A percentile compares a stretch with the other conserved stretches of the same genome.
Evolutionary conservation across 2,329 filamentous ascomycete species (phyloP).

Genomic region (Chaetomium sp.): DNA sequence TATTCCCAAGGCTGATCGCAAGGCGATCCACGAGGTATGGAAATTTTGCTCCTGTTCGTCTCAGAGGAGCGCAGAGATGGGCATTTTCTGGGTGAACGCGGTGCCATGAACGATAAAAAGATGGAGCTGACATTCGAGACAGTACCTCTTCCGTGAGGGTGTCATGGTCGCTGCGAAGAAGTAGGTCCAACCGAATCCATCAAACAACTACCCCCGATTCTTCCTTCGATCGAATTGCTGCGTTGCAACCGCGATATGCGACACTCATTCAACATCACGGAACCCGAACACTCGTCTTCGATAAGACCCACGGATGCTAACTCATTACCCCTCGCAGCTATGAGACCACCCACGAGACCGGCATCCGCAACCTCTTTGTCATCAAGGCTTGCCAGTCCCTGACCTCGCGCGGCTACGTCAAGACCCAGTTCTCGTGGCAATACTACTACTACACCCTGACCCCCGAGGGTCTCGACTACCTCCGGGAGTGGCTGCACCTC

Average conservation of each 20-base stretch:
- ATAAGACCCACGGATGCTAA: constrained; percentile 31
- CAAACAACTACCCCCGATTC: background rate
- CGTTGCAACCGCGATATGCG: constrained; percentile 18
- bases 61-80: background rate
- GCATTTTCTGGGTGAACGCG: constrained; percentile 28
- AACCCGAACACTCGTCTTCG: constrained; percentile 3
- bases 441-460: constrained; percentile 99
- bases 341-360: constrained; percentile 76
- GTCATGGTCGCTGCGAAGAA: constrained; percentile 99
- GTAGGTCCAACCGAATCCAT: constrained; percentile 50
- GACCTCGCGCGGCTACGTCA: constrained; percentile 96
- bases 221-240: constrained; percentile 14
- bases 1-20: constrained; percentile 99
- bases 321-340: constrained; percentile 35
- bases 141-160: constrained; percentile 83
- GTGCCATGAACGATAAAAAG: constrained; percentile 19
- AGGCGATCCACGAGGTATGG: constrained; percentile 89
- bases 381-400: constrained; percentile 99
- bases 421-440: constrained; percentile 99
- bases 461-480: constrained; percentile 99
- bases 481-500: constrained; percentile 99
- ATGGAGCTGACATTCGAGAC: constrained; percentile 35
- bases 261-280: constrained; percentile 14
- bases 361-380: constrained; percentile 99
- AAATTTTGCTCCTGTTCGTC: constrained; percentile 20